Percentiles rank a stretch among this genome's conserved stretches.
phyloP scores from a whole-genome alignment of 768 basidiomycete genomes.

The Calocybe indica region DNA sequence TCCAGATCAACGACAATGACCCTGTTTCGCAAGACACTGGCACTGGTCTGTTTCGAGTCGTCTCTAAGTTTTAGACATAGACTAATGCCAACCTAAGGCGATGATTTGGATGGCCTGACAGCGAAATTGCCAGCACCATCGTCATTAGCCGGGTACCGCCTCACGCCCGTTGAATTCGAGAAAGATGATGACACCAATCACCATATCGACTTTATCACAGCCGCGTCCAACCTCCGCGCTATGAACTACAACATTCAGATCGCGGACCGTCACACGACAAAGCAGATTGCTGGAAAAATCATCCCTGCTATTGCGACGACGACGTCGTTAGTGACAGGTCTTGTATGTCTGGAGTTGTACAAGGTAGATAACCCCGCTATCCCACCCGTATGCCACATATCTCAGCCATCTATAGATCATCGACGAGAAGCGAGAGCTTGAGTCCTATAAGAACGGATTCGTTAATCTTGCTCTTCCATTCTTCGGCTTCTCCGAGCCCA shows the following conservation, averaged over 20 bases:
- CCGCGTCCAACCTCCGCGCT: constrained; percentile 94
- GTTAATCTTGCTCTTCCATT: constrained; percentile 96
- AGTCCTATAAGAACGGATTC: constrained; percentile 98
- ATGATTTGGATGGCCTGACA: constrained; percentile 49
- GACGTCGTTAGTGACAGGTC: constrained; percentile 90
- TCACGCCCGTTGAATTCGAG: constrained; percentile 95
- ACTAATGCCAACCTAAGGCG: constrained; percentile 29
- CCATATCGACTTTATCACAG: constrained; percentile 99
- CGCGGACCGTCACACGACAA: constrained; percentile 89
- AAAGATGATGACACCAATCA: constrained; percentile 98
- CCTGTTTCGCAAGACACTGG: constrained; percentile 60
- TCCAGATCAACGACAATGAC: constrained; percentile 91
- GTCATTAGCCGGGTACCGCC: constrained; percentile 91
- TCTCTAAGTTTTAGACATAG: constrained; percentile 1
- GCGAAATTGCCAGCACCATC: constrained; percentile 83
- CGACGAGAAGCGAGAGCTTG: constrained; percentile 89
- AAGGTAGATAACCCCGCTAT: constrained; percentile 49
- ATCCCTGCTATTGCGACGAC: constrained; percentile 99
- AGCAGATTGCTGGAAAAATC: constrained; percentile 98
- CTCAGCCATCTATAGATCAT: constrained; percentile 59
- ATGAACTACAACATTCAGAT: constrained; percentile 87
- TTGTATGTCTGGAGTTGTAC: constrained; percentile 95
- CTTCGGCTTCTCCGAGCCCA: constrained; percentile 98
- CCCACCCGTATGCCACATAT: not conserved
- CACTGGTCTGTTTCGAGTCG: constrained; percentile 25